These are phyloP conservation scores for Allium fistulosum DNA, from an alignment of 106 monocot species.

Conservation along the genomic window DNA sequence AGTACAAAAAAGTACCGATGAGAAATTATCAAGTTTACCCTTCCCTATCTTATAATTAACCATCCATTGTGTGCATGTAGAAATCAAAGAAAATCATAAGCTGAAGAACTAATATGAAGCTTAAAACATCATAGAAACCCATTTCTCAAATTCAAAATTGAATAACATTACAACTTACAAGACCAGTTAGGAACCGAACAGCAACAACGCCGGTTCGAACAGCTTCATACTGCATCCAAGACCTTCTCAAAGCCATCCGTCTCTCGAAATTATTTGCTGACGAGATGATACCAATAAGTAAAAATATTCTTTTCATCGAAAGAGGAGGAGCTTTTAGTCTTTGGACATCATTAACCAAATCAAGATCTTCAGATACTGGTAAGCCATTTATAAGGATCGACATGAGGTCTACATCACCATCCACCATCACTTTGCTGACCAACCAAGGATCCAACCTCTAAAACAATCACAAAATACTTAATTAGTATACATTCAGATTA, in stretches of 20 bases:
- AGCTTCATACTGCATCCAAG: slow-evolving; percentile 86
- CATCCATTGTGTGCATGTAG: too few relatives aligned
- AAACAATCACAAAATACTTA: slow-evolving; percentile 4
- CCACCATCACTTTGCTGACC: slow-evolving; percentile 45
- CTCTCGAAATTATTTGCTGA: slow-evolving; percentile 79
- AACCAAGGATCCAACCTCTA: slow-evolving; percentile 90
- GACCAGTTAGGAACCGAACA: slow-evolving; percentile 71
- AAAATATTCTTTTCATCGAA: slow-evolving; percentile 33
- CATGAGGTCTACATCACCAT: slow-evolving; percentile 66
- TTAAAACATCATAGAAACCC: too few relatives aligned
- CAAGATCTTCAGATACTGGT: slow-evolving; percentile 54
- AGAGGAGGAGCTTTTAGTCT: slow-evolving; percentile 52
- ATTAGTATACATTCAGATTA: too few relatives aligned
- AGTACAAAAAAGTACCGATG: too few relatives aligned
- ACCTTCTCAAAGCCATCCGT: slow-evolving; percentile 68
- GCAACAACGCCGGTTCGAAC: slow-evolving; percentile 72
- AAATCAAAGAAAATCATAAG: too few relatives aligned
- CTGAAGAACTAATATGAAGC: too few relatives aligned
- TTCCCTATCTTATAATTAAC: too few relatives aligned
- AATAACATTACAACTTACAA: slow-evolving; percentile 42
- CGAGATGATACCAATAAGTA: slow-evolving; percentile 73
- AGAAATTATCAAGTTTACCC: too few relatives aligned
- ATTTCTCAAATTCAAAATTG: too few relatives aligned
- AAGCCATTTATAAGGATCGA: slow-evolving; percentile 62
- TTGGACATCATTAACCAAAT: slow-evolving; percentile 30